These are phyloP conservation scores for Coemansia umbellata DNA, from an alignment of 192 early-diverging fungal species.

Conservation along the genomic window DNA sequence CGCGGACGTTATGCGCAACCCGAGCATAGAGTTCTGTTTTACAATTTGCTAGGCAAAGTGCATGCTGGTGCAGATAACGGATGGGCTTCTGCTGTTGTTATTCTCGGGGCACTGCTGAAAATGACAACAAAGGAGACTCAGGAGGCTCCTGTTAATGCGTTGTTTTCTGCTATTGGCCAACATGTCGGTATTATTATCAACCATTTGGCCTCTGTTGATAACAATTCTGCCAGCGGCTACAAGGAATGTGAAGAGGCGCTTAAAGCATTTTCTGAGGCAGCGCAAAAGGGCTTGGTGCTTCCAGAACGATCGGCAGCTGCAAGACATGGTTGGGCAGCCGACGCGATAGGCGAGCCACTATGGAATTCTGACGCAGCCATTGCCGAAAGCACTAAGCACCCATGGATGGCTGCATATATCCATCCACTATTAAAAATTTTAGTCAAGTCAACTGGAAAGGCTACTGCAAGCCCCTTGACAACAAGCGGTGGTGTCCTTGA, in stretches of 20 bases:
- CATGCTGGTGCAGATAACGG: constrained; percentile 22
- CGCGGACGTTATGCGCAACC: constrained; percentile 56
- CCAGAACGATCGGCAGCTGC: constrained; percentile 57
- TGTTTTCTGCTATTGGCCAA: constrained; percentile 57
- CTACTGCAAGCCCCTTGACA: constrained; percentile 56
- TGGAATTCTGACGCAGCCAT: constrained; percentile 19
- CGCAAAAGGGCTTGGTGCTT: constrained; percentile 54
- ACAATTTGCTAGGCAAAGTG: constrained; percentile 52
- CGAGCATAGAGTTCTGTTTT: constrained; percentile 67
- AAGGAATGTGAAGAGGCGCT: constrained; percentile 33
- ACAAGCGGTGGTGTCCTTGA: constrained; percentile 59
- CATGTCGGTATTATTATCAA: constrained; percentile 55
- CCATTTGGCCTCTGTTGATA: constrained; percentile 1
- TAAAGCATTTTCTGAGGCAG: constrained; percentile 41
- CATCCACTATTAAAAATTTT: constrained; percentile 50
- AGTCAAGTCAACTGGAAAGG: constrained; percentile 54
- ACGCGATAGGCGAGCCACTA: constrained; percentile 55
- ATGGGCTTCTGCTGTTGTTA: constrained; percentile 37
- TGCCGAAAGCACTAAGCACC: background rate
- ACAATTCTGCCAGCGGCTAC: background rate
- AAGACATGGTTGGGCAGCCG: constrained; percentile 64
- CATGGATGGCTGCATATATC: constrained; percentile 23
- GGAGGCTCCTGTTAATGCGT: constrained; percentile 60
- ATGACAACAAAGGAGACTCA: constrained; percentile 75
- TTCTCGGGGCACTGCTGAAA: constrained; percentile 61